phyloP scores from a whole-genome alignment of 2,329 filamentous ascomycete genomes.

The Didymella segeticola region DNA sequence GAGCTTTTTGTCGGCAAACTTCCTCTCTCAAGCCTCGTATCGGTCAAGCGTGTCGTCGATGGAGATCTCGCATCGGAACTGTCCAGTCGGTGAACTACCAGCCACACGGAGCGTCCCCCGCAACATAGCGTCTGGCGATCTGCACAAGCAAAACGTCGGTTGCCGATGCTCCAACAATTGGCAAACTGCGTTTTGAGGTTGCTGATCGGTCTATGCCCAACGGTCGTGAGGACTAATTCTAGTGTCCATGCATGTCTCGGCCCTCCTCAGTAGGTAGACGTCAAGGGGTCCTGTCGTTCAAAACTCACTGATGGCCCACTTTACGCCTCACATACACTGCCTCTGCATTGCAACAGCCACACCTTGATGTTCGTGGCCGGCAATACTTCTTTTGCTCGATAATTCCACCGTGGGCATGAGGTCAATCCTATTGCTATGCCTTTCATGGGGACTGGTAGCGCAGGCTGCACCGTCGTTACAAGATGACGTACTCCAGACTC shows the following conservation, averaged over 20 bases:
- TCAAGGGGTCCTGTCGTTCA: background rate
- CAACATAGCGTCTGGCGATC: slow-evolving; percentile 4
- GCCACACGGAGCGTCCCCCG: slow-evolving; percentile 3
- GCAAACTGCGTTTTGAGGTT: background rate
- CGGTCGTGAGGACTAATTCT: background rate
- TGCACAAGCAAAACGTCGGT: slow-evolving; percentile 4
- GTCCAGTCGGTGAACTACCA: background rate
- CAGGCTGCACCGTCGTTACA: slow-evolving; percentile 8
- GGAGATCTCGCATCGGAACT: slow-evolving; percentile 5
- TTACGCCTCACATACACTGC: background rate
- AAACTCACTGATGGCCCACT: background rate
- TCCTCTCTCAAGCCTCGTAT: background rate
- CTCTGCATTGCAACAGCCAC: background rate
- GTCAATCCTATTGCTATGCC: background rate
- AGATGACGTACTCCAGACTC: background rate
- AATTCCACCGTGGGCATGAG: background rate
- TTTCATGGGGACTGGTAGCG: background rate
- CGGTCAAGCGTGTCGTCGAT: background rate
- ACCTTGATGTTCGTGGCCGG: background rate
- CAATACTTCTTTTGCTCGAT: background rate
- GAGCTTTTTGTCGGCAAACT: background rate
- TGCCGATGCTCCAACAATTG: background rate
- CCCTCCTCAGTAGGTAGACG: background rate
- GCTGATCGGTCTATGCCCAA: background rate
- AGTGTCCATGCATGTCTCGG: slow-evolving; percentile 1